Base-by-base conservation (phyloP, 1,139 yeast genomes). In the Kodamaea sp. region DNA sequence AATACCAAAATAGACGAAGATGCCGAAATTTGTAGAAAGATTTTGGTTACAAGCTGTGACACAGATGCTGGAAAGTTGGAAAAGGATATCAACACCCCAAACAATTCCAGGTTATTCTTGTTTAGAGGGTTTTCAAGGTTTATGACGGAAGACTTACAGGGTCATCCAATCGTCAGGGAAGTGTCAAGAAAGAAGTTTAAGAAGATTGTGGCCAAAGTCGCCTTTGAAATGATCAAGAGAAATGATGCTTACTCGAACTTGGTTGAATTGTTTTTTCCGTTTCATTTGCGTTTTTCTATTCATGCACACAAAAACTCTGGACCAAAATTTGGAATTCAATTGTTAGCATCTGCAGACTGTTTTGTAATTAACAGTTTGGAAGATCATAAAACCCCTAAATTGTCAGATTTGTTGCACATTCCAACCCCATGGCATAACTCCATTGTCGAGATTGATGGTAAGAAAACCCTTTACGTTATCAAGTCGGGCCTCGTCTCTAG, bases 381-480 rank as follows among this genome's bases (percentile, higher is more conserved):
- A 7, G 65, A 63, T 38, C 59, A 58, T 40, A 41, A 43, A n/a
- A 42, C 51, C 9, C 67, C 68, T 1, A 43, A 45, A 25, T 55
- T 54, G 39, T 58, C 70, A 40, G 81, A 75, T 46, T 61, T 75
- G 45, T 65, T 79, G 42, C 84, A 79, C 50, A 77, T 79, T 43
- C 84, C 84, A 33, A 78, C 84, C 0, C 84, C 84, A 31, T 79
- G 84, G 84, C 84, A 78, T 55, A 79, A 79, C 50, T 63, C 78
- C 38, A 70, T 78, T 15, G 73, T 75, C 25, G 66, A 67, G 36
- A 58, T 75, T 36, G 68, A 57, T 36, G 57, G 53, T 12, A 52
- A 55, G 34, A 46, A 57, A 15, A 46, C 44, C 24, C 52, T 54
- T 44, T 54, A 50, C 53, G 56, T 66, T 27, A 57, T 65, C 42